phyloP scores from a whole-genome alignment of 805 yeast species.

The Lipomyces yamadae region DNA sequence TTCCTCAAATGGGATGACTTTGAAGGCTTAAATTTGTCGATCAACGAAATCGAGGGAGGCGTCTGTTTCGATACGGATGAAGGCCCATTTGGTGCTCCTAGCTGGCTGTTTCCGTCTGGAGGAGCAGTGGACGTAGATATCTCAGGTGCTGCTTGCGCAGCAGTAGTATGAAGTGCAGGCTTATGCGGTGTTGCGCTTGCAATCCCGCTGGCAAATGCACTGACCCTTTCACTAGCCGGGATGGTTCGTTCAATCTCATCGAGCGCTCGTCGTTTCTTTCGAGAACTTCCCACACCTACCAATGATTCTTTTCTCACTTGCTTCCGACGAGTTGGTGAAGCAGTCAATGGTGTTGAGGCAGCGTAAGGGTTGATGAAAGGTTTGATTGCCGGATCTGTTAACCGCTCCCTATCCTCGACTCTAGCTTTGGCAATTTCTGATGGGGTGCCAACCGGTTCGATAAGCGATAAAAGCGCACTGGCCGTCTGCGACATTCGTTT shows the following conservation, averaged over 20 bases:
- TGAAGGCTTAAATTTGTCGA: conserved; percentile 27
- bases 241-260: conserved; percentile 31
- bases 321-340: conserved; percentile 19
- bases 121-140: neutral
- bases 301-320: conserved; percentile 20
- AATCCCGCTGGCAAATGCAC: conserved; percentile 24
- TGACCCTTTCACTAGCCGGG: conserved; percentile 23
- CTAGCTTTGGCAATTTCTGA: conserved; percentile 35
- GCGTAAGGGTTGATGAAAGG: conserved; percentile 54
- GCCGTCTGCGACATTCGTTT: conserved; percentile 54
- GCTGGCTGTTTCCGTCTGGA: conserved; percentile 3
- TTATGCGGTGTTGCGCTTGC: conserved; percentile 29
- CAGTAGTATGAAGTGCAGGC: neutral
- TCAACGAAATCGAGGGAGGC: conserved; percentile 11
- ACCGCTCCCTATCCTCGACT: conserved; percentile 27
- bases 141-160: neutral
- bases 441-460: conserved; percentile 45
- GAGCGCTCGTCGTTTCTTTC: conserved; percentile 14
- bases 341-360: conserved; percentile 24
- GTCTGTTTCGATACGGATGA: conserved; percentile 2
- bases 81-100: neutral
- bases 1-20: conserved; percentile 30
- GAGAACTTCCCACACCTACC: conserved; percentile 14
- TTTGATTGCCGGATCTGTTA: conserved; percentile 40
- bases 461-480: conserved; percentile 53